Evolutionary conservation across 495 filamentous ascomycete species (phyloP), one percentile per base, ranked within the genome.

Genomic region (Jackrogersella multiformis): DNA sequence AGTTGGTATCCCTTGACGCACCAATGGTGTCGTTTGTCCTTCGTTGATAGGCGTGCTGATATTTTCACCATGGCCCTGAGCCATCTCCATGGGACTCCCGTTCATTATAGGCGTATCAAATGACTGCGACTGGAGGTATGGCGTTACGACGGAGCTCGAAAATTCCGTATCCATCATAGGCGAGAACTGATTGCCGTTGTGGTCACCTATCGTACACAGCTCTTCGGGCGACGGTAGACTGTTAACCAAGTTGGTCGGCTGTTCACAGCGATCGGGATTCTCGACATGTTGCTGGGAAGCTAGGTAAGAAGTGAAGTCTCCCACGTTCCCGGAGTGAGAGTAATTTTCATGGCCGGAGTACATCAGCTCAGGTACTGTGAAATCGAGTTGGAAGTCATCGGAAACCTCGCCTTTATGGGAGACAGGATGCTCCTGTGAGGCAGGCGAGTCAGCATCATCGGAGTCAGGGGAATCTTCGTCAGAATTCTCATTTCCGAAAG

Each of bases 401-500:
- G 52, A 41, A 18, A 24, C 39, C 0, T 53, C 45, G 39, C 39
- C 24, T 2, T 64, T 35, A 23, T n/a, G 44, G 36, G 35, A n/a
- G 21, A 5, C 45, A 46, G 66, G 24, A 12, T 45, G 51, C 9
- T 41, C 52, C 5, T 61, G 56, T 12, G n/a, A 5, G 15, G 44
- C 20, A 53, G 61, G 45, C 15, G 65, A 66, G 32, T 56, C n/a
- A 20, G 34, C n/a, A 15, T 9, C 23, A 13, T 48, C 44, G 8
- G 56, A 62, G 9, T 56, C 52, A 32, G 28, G 32, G 10, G 66
- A 57, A 9, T 21, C 54, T 9, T 72, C 56, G 30, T 72, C 64
- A 0, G 21, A 41, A 10, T 74, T 70, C 21, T 70, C 69, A 16
- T 77, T 66, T 16, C 70, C 69, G 52, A 38, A 53, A 35, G 59